Percentiles rank a stretch among this genome's conserved stretches.
Conservation (phyloP, 225 moss, liverwort and hornwort species). For the Ulota crispa region DNA sequence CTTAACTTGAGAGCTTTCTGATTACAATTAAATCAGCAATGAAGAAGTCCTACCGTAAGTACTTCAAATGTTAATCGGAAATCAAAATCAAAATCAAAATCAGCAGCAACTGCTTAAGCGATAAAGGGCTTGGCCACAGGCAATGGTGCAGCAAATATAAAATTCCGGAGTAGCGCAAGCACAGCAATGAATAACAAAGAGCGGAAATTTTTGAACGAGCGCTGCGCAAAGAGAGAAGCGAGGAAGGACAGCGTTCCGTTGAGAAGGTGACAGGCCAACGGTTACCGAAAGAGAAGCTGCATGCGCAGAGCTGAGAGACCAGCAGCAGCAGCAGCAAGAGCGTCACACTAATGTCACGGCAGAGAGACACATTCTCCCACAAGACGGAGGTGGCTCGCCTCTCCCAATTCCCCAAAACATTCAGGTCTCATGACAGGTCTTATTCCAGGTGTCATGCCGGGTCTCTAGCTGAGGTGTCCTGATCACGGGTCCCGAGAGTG, state of each 20-base stretch:
- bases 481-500: background rate
- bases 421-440: background rate
- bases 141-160: background rate
- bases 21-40: background rate
- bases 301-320: conserved; percentile 20
- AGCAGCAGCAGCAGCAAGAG: background rate
- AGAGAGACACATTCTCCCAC: background rate
- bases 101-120: background rate
- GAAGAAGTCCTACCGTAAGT: background rate
- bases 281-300: conserved; percentile 36
- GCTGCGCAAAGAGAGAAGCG: background rate
- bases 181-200: background rate
- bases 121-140: background rate
- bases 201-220: conserved; percentile 13
- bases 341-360: conserved; percentile 20
- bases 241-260: conserved; percentile 45
- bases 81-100: background rate
- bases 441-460: background rate
- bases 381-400: background rate
- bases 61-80: background rate
- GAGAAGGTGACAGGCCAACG: conserved; percentile 41
- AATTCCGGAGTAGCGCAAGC: background rate
- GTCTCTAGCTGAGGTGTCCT: background rate
- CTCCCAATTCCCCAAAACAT: background rate
- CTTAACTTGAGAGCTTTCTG: background rate